phyloP scores from a whole-genome alignment of 202 grass and related monocot species.

The Saccharum hybrid region DNA sequence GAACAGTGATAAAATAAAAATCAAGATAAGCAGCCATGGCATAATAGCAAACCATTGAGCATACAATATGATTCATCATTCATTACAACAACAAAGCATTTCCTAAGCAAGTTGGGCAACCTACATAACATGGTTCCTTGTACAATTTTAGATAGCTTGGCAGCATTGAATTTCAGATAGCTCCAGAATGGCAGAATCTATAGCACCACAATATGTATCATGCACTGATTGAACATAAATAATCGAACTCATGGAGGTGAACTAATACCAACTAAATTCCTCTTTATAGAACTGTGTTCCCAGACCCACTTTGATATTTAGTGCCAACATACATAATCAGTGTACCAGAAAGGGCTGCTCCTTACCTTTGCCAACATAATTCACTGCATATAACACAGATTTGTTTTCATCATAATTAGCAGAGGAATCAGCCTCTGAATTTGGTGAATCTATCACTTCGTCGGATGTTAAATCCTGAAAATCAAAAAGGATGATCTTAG shows the following conservation, averaged over 20 bases:
- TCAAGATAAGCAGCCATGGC: background rate
- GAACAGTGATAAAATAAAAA: background rate
- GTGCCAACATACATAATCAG: constrained; percentile 9
- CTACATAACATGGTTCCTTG: background rate
- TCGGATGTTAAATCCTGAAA: constrained; percentile 59
- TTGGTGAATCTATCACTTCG: constrained; percentile 45
- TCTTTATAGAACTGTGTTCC: background rate
- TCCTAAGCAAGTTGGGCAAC: background rate
- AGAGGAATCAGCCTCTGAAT: constrained; percentile 40
- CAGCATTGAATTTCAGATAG: background rate
- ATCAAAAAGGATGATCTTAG: constrained; percentile 32
- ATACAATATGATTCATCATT: background rate
- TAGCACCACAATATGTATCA: background rate
- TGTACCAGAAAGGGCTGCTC: background rate
- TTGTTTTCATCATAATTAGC: constrained; percentile 37
- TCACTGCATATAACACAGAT: constrained; percentile 45
- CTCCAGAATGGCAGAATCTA: background rate
- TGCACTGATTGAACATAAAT: constrained; percentile 10
- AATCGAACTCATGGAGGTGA: background rate
- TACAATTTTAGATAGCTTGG: background rate
- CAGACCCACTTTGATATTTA: background rate
- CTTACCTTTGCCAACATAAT: constrained; percentile 57
- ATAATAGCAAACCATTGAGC: constrained; percentile 20
- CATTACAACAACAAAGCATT: background rate
- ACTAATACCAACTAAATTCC: background rate